Conservation (phyloP, 768 basidiomycete species). For the Boletus pseudo-olivaceus region DNA sequence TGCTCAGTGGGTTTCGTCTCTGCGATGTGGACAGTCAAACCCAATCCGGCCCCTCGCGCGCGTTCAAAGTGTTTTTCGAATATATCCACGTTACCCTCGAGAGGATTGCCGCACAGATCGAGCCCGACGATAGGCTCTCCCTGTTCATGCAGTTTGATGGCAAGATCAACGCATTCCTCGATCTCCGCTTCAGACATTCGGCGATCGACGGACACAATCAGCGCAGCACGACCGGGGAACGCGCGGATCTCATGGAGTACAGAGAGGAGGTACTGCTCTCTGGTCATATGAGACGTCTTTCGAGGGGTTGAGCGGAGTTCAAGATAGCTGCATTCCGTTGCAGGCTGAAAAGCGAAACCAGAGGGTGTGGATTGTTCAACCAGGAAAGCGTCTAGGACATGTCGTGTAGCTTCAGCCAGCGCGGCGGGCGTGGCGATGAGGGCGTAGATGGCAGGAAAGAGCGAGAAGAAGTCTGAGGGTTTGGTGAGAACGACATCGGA, state of each 20-base stretch:
- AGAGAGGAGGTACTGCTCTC: constrained; percentile 56
- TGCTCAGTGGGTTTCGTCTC: constrained; percentile 64
- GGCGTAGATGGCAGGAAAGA: constrained; percentile 79
- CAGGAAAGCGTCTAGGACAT: constrained; percentile 66
- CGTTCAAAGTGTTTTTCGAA: constrained; percentile 50
- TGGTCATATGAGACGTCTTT: constrained; percentile 52
- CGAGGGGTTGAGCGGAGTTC: constrained; percentile 84
- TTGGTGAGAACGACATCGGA: constrained; percentile 43
- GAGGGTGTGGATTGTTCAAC: constrained; percentile 17
- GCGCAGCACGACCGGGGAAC: constrained; percentile 51
- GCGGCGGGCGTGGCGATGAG: constrained; percentile 60
- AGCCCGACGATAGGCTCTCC: constrained; percentile 71
- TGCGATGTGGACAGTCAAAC: constrained; percentile 79
- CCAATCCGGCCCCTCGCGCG: constrained; percentile 58
- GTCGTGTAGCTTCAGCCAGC: constrained; percentile 53
- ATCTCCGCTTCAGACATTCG: constrained; percentile 53
- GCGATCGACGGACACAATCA: constrained; percentile 77
- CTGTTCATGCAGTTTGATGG: constrained; percentile 47
- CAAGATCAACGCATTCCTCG: constrained; percentile 55
- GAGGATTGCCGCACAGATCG: constrained; percentile 78
- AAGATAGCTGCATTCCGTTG: constrained; percentile 63
- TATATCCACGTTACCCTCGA: constrained; percentile 49
- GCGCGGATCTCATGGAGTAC: constrained; percentile 63
- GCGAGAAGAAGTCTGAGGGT: constrained; percentile 67
- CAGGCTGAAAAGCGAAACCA: constrained; percentile 30